These are phyloP conservation scores for Hevea brasiliensis DNA, from an alignment of 345 rosid genomes.

Conservation along the genomic window DNA sequence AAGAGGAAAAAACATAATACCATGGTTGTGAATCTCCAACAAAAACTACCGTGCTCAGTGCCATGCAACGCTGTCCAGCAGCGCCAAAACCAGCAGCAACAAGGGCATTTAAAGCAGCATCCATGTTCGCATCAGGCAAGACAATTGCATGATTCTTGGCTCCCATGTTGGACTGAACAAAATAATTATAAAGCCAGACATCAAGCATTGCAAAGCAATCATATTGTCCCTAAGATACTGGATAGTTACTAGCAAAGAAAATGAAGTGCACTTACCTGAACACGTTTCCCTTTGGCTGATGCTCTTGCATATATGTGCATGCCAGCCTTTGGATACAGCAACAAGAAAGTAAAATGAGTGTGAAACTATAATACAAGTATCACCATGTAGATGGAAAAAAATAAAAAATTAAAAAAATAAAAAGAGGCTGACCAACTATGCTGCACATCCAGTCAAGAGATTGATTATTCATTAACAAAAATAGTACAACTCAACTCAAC, in stretches of 20 bases:
- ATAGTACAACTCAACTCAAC: no score
- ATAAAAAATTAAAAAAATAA: not conserved
- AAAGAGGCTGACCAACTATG: not conserved
- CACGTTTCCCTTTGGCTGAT: conserved; percentile 92
- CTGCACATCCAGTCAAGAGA: not conserved
- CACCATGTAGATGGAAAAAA: not conserved
- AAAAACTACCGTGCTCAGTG: conserved; percentile 86
- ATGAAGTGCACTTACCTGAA: conserved; percentile 57
- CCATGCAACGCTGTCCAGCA: conserved; percentile 99
- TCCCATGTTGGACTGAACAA: conserved; percentile 90
- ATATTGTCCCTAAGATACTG: not conserved
- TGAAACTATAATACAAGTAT: conserved; percentile 10
- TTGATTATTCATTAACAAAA: not conserved
- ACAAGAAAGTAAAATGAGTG: conserved; percentile 4
- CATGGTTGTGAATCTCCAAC: conserved; percentile 77
- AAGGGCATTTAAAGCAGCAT: conserved; percentile 80
- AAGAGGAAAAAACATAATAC: conserved; percentile 36
- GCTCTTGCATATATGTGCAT: conserved; percentile 95
- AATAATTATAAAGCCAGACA: conserved; percentile 22
- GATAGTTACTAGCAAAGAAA: not conserved
- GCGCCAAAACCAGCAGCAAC: conserved; percentile 99
- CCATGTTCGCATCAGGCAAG: conserved; percentile 75
- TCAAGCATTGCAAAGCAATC: not conserved
- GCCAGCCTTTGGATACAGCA: conserved; percentile 65
- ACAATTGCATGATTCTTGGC: conserved; percentile 94